phyloP scores from a whole-genome alignment of 2,329 filamentous ascomycete genomes.

The Cladosporium cucumerinum region DNA sequence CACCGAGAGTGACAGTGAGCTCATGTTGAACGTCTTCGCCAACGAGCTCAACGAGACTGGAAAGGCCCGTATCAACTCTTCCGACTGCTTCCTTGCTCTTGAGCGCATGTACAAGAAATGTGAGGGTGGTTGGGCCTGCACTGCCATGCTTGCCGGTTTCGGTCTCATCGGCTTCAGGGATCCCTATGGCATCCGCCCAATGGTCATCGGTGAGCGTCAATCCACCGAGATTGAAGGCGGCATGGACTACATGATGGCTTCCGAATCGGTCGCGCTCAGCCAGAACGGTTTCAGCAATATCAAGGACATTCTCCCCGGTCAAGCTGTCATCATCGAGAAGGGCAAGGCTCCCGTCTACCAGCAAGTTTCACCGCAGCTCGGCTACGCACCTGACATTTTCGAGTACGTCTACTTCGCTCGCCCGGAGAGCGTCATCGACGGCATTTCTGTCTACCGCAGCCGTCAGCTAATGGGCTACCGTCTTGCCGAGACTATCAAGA shows the following conservation, averaged over 20 bases:
- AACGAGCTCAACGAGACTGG: slow-evolving; percentile 75
- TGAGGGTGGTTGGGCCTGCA: slow-evolving; percentile 74
- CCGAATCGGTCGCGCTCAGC: slow-evolving; percentile 77
- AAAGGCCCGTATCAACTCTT: slow-evolving; percentile 74
- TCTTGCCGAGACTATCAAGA: slow-evolving; percentile 69
- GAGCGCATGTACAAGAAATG: slow-evolving; percentile 69
- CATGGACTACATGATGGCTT: slow-evolving; percentile 84
- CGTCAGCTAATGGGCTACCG: slow-evolving; percentile 83
- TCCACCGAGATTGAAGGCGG: slow-evolving; percentile 47
- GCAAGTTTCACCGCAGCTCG: slow-evolving; percentile 65
- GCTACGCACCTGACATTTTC: slow-evolving; percentile 81
- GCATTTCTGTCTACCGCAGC: slow-evolving; percentile 79
- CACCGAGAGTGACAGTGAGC: slow-evolving; percentile 82
- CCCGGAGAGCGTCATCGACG: slow-evolving; percentile 79
- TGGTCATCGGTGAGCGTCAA: slow-evolving; percentile 71
- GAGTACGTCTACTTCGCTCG: slow-evolving; percentile 86
- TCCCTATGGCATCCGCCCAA: slow-evolving; percentile 75
- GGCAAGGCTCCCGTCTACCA: slow-evolving; percentile 69
- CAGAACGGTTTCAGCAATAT: slow-evolving; percentile 79
- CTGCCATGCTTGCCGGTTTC: slow-evolving; percentile 78
- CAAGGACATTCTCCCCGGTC: slow-evolving; percentile 73
- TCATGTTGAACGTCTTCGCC: slow-evolving; percentile 86
- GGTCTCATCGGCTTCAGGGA: slow-evolving; percentile 79
- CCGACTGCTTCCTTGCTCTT: slow-evolving; percentile 72
- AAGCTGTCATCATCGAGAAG: slow-evolving; percentile 83